Evolutionary conservation across 2,329 filamentous ascomycete genomes (phyloP).

Genomic region (Apiospora arundinis): DNA sequence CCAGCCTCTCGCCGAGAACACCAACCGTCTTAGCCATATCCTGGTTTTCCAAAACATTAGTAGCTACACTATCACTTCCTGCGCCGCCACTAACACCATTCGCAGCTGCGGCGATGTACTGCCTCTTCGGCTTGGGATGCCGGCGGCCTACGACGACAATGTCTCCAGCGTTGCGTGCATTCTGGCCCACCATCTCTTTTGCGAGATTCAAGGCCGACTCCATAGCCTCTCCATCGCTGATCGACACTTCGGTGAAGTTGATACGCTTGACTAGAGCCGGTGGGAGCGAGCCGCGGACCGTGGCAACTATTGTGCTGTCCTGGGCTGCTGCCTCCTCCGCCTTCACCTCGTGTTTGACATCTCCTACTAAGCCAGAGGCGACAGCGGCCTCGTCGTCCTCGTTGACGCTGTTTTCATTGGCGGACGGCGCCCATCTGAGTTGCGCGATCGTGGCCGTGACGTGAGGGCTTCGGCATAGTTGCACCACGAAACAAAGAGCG

Average conservation of each 20-base stretch:
- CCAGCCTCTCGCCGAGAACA: conserved; percentile 64
- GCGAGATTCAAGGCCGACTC: conserved; percentile 59
- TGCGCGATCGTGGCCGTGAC: conserved; percentile 80
- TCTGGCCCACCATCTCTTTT: conserved; percentile 63
- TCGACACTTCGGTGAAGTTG: conserved; percentile 56
- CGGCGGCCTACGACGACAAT: conserved; percentile 71
- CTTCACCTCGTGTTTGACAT: conserved; percentile 34
- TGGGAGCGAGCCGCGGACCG: conserved; percentile 42
- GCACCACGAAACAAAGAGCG: conserved; percentile 81
- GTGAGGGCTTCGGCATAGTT: conserved; percentile 79
- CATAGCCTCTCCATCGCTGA: conserved; percentile 47
- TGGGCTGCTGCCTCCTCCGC: conserved; percentile 43
- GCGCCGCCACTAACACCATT: not conserved
- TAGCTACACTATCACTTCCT: conserved; percentile 24
- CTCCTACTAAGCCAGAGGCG: conserved; percentile 27
- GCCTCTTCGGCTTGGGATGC: conserved; percentile 43
- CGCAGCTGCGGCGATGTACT: not conserved
- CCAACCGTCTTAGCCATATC: conserved; percentile 63
- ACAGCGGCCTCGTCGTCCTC: conserved; percentile 38
- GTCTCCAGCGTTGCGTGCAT: conserved; percentile 71
- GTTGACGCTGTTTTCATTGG: conserved; percentile 21
- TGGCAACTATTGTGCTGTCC: conserved; percentile 44
- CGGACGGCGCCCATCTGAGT: conserved; percentile 45
- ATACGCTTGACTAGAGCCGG: conserved; percentile 43
- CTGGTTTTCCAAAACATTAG: conserved; percentile 27